These are phyloP conservation scores for Stygiomarasmius scandens DNA, from an alignment of 1,284 basidiomycete genomes.

Conservation along the genomic window DNA sequence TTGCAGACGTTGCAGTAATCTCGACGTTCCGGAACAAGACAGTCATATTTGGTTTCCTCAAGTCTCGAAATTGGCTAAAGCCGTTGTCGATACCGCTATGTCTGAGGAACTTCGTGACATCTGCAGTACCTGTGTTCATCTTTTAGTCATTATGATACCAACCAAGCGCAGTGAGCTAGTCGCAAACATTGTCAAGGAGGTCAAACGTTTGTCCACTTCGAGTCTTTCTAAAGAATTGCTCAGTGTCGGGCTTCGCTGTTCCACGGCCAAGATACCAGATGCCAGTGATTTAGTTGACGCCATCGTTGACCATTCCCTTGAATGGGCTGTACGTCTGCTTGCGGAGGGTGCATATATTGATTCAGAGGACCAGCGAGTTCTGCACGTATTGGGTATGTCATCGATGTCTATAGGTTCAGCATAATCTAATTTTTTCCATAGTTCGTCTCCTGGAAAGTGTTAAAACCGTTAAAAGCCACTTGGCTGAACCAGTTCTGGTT, in stretches of 20 bases:
- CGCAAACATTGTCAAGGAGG: slow-evolving; percentile 4
- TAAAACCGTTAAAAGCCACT: slow-evolving; percentile 51
- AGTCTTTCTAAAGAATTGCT: slow-evolving; percentile 30
- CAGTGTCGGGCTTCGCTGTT: slow-evolving; percentile 30
- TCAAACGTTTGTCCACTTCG: slow-evolving; percentile 17
- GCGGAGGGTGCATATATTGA: slow-evolving; percentile 29
- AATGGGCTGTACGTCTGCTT: slow-evolving; percentile 51
- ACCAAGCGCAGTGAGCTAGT: background rate
- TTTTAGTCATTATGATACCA: slow-evolving; percentile 11
- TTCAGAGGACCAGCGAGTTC: slow-evolving; percentile 23
- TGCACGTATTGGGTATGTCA: slow-evolving; percentile 45
- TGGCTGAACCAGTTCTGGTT: slow-evolving; percentile 76
- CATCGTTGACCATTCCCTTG: slow-evolving; percentile 48
- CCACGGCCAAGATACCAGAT: slow-evolving; percentile 20
- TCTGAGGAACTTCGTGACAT: slow-evolving; percentile 21
- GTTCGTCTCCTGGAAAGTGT: slow-evolving; percentile 21
- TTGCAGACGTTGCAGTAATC: slow-evolving; percentile 6
- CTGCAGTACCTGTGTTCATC: slow-evolving; percentile 24
- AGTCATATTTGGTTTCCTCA: slow-evolving; percentile 25
- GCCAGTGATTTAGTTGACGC: slow-evolving; percentile 28
- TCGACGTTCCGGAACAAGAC: slow-evolving; percentile 13
- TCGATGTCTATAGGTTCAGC: background rate
- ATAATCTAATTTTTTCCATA: slow-evolving; percentile 25
- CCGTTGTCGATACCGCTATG: slow-evolving; percentile 20
- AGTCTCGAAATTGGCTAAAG: slow-evolving; percentile 22